These are phyloP conservation scores for Penicillium occitanis DNA, from an alignment of 2,329 filamentous ascomycete species.

Conservation along the genomic window DNA sequence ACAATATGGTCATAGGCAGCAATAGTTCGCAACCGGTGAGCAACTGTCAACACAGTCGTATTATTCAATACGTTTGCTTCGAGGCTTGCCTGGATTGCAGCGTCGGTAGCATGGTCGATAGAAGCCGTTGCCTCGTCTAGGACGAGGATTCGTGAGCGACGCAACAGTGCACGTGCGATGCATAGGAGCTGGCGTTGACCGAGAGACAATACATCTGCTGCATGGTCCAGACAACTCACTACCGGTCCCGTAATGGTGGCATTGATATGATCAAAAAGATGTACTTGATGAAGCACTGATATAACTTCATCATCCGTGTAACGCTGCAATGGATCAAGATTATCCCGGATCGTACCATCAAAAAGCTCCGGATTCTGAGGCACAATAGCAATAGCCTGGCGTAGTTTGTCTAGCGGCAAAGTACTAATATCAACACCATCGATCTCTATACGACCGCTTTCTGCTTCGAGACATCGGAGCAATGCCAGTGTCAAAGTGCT, in stretches of 20 bases:
- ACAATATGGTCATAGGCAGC: slow-evolving; percentile 10
- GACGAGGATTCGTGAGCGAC: background rate
- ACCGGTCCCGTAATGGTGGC: background rate
- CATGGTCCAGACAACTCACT: slow-evolving; percentile 25
- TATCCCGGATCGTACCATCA: background rate
- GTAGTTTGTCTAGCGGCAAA: background rate
- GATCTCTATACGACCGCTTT: slow-evolving; percentile 30
- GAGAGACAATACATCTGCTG: slow-evolving; percentile 32
- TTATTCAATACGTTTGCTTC: background rate
- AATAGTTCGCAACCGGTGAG: background rate
- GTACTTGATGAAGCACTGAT: background rate
- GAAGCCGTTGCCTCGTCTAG: slow-evolving; percentile 9
- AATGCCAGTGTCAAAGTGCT: slow-evolving; percentile 35
- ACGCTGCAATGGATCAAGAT: slow-evolving; percentile 6
- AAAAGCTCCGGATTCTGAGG: slow-evolving; percentile 13
- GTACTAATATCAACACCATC: slow-evolving; percentile 26
- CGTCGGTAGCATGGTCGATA: slow-evolving; percentile 3
- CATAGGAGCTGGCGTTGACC: slow-evolving; percentile 36
- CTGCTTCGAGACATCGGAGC: slow-evolving; percentile 33
- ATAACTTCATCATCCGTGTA: slow-evolving; percentile 1
- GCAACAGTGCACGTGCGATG: slow-evolving; percentile 28
- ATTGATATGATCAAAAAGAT: background rate
- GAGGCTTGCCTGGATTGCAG: slow-evolving; percentile 1
- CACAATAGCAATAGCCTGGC: background rate
- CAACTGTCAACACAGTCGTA: slow-evolving; percentile 4